Percentiles rank a stretch among this genome's conserved stretches.
phyloP scores from a whole-genome alignment of 371 early-diverging fungal genomes.

The Funneliformis caledonium region DNA sequence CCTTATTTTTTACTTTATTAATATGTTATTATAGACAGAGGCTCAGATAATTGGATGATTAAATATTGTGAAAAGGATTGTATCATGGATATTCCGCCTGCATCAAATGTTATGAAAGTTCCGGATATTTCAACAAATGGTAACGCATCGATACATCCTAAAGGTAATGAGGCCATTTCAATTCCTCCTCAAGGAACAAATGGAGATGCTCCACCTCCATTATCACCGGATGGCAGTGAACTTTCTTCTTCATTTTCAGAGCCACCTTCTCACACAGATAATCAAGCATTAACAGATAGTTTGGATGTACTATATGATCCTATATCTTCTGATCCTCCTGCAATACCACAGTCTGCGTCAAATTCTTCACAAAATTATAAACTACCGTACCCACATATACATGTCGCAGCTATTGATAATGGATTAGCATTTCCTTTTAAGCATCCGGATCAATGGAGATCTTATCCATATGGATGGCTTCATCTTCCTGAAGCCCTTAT shows the following conservation, averaged over 20 bases:
- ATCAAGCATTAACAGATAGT: neutral
- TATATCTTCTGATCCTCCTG: neutral
- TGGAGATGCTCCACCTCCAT: slow-evolving; percentile 25
- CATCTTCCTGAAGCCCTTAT: slow-evolving; percentile 66
- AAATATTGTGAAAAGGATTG: slow-evolving; percentile 57
- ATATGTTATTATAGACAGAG: slow-evolving; percentile 63
- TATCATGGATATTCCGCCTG: slow-evolving; percentile 40
- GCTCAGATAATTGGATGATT: slow-evolving; percentile 93
- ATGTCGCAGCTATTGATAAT: slow-evolving; percentile 90
- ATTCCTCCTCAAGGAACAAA: slow-evolving; percentile 31
- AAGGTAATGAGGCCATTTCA: neutral
- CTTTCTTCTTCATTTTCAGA: neutral
- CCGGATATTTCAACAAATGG: slow-evolving; percentile 44
- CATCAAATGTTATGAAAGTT: slow-evolving; percentile 16
- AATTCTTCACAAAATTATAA: neutral
- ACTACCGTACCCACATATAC: slow-evolving; percentile 52
- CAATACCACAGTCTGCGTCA: neutral
- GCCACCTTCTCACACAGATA: neutral
- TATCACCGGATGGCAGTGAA: neutral
- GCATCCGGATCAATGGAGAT: slow-evolving; percentile 89
- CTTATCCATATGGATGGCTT: slow-evolving; percentile 91
- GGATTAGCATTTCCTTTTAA: slow-evolving; percentile 93
- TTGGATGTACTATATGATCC: neutral
- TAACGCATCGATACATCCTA: neutral
- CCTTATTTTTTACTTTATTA: neutral